Base-by-base conservation (phyloP, 768 basidiomycete species). In the Naganishia vishniacii region DNA sequence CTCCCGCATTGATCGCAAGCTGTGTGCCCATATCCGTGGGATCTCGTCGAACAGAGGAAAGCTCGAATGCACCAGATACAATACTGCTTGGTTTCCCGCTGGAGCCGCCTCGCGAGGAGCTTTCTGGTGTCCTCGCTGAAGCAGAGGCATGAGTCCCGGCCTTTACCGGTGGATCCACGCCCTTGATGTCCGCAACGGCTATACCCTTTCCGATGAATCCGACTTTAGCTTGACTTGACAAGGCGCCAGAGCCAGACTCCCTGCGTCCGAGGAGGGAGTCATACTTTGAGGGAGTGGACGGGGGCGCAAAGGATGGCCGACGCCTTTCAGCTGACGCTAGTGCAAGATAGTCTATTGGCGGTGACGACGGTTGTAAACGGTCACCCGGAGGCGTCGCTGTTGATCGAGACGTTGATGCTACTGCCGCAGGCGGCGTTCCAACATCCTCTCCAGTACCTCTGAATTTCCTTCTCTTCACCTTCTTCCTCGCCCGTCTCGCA, bases 291-390 rank as follows among this genome's bases (percentile, higher is more conserved):
- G 23, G 13, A 3, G 34, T 9, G 12, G 23, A 23, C 2, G 53
- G 23, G 2, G 53, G 31, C 3, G 53, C 37, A 26, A 56, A 56
- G 11, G 51, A 56, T 1, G 53, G 40, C 20, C 34, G 53, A 9
- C 53, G 53, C 3, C 53, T 34, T 26, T 37, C 53, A 4, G 53
- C 53, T 15, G 53, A 4, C 0, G 53, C 53, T 15, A 56, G 53
- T 12, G 53, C 53, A 4, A 56, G 53, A 37, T 56, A 56, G 18
- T 56, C 53, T 56, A 56, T 56, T 5, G 53, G 53, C 37, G 51
- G 51, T 40, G 34, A 40, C 32, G 53, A 5, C n/a, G 28, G 53
- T 6, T 7, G 37, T 37, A 20, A n/a, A n/a, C n/a, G 15, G 13
- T 20, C 31, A n/a, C 3, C n/a, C 32, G 9, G 5, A 2, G 51